phyloP scores from a whole-genome alignment of 2,329 filamentous ascomycete species.

The Trichoderma atrobrunneum region DNA sequence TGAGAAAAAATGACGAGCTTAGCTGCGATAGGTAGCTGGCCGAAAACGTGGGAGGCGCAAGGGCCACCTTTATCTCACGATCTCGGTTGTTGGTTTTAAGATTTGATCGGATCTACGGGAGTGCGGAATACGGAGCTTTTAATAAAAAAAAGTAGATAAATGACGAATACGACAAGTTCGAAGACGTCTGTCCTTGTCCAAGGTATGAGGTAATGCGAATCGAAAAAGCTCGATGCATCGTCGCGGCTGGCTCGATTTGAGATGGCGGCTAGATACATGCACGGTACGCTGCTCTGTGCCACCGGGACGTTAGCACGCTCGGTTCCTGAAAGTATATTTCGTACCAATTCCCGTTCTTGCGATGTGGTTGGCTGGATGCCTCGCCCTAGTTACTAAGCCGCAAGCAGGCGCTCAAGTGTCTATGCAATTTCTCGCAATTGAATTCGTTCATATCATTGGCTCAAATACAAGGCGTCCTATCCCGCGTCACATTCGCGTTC shows the following conservation, averaged over 20 bases:
- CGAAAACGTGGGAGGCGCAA: slow-evolving; percentile 9
- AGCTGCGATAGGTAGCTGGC: not conserved
- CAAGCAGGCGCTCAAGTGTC: not conserved
- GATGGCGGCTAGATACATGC: not conserved
- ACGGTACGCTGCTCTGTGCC: not conserved
- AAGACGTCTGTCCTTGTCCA: not conserved
- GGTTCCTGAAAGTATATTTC: not conserved
- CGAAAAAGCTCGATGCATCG: not conserved
- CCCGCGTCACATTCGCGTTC: not conserved
- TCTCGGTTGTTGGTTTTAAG: slow-evolving; percentile 4
- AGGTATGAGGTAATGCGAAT: not conserved
- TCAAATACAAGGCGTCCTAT: not conserved
- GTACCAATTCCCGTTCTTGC: not conserved
- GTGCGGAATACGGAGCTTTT: not conserved
- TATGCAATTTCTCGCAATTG: not conserved
- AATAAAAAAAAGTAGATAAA: not conserved
- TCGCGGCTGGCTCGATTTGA: not conserved
- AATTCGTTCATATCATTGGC: not conserved
- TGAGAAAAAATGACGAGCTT: slow-evolving; percentile 11
- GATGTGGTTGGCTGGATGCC: not conserved
- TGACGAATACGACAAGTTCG: not conserved
- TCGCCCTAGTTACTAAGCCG: slow-evolving; percentile 1
- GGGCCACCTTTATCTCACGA: slow-evolving; percentile 6
- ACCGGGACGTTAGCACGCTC: not conserved
- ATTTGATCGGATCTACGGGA: slow-evolving; percentile 9